Conservation (phyloP, 768 basidiomycete species). For the Pholiota molesta region DNA sequence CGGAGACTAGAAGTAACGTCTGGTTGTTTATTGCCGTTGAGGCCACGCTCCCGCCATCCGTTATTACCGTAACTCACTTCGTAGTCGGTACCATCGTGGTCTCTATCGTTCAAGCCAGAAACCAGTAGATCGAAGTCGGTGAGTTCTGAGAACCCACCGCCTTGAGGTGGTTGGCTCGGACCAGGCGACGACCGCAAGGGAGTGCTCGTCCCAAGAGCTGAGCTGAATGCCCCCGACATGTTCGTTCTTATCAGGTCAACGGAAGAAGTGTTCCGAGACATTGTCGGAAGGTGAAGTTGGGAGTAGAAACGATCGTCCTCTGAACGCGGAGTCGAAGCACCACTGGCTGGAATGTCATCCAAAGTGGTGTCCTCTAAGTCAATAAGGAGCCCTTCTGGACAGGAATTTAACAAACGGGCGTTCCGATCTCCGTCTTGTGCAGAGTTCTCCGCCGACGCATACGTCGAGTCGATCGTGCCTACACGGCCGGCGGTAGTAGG, state of each 20-base stretch:
- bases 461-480: constrained; percentile 34
- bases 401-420: constrained; percentile 19
- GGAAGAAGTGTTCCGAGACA: constrained; percentile 21
- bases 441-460: constrained; percentile 31
- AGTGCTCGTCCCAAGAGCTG: constrained; percentile 12
- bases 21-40: constrained; percentile 28
- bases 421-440: constrained; percentile 16
- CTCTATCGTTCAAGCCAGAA: constrained; percentile 52
- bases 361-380: constrained; percentile 51
- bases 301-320: constrained; percentile 20
- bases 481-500: constrained; percentile 25
- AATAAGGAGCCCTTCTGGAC: constrained; percentile 58
- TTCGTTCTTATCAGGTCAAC: constrained; percentile 16
- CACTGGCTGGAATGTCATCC: constrained; percentile 25
- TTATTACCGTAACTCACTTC: constrained; percentile 54
- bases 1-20: constrained; percentile 63
- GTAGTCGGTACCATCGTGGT: constrained; percentile 54
- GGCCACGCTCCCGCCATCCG: constrained; percentile 19
- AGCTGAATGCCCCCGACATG: constrained; percentile 11
- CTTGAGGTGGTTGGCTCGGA: not conserved
- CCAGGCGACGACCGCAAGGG: constrained; percentile 7
- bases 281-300: constrained; percentile 15
- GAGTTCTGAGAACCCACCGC: constrained; percentile 34
- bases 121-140: constrained; percentile 70
- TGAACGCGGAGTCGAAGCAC: constrained; percentile 21